Evolutionary conservation across 1,284 basidiomycete species (phyloP).

Genomic region (Rhizoctonia solani): DNA sequence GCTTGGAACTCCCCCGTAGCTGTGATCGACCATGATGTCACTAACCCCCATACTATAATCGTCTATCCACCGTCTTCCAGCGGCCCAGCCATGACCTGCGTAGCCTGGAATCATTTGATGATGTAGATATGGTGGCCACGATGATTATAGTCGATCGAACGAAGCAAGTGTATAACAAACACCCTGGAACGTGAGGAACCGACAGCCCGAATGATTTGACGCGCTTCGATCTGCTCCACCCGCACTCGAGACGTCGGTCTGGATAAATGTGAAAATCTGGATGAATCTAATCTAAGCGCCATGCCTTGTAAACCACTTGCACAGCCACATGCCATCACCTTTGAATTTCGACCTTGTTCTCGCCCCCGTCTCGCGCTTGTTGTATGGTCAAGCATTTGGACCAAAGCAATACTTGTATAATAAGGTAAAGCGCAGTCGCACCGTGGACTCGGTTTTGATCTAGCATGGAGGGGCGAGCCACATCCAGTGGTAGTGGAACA

Average conservation of each 20-base stretch:
- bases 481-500: background rate
- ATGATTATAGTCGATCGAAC: too few species aligned
- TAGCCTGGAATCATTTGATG: too few species aligned
- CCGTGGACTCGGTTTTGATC: background rate
- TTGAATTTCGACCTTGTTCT: background rate
- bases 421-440: background rate
- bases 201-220: background rate
- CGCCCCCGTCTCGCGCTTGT: background rate
- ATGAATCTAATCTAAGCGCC: slow-evolving; percentile 32
- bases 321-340: background rate
- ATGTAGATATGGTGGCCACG: too few species aligned
- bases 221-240: background rate
- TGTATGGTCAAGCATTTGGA: background rate
- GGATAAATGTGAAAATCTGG: too few species aligned
- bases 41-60: too few species aligned
- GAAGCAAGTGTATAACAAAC: slow-evolving; percentile 29
- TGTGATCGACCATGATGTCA: background rate
- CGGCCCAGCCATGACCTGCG: too few species aligned
- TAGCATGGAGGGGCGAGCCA: slow-evolving; percentile 12
- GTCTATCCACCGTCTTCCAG: too few species aligned
- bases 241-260: too few species aligned
- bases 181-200: slow-evolving; percentile 25
- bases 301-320: background rate
- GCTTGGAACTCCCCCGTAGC: background rate
- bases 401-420: background rate